A percentile compares a stretch with the other conserved stretches of the same genome.
Conservation (phyloP, 805 yeast species). For the Kodamaea jinghongensis region DNA sequence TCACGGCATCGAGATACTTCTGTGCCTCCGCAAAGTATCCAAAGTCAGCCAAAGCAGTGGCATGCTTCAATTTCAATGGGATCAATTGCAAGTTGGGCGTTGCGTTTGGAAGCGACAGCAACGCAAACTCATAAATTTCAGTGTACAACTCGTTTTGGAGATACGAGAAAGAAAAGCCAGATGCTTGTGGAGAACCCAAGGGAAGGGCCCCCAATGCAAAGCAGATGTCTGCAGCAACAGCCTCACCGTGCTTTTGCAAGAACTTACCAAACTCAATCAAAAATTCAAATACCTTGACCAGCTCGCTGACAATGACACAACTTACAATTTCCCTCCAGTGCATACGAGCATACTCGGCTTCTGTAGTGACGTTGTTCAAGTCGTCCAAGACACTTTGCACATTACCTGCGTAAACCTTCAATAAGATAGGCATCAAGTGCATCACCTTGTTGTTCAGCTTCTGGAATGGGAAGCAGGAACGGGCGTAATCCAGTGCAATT, state of each 20-base stretch:
- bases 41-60: conserved; percentile 64
- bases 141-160: conserved; percentile 51
- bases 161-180: conserved; percentile 35
- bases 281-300: conserved; percentile 34
- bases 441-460: conserved; percentile 37
- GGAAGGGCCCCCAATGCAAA: conserved; percentile 48
- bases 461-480: conserved; percentile 44
- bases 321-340: conserved; percentile 52
- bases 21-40: conserved; percentile 60
- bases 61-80: conserved; percentile 63
- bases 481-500: conserved; percentile 56
- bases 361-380: conserved; percentile 39
- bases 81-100: conserved; percentile 46
- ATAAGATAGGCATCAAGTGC: conserved; percentile 51
- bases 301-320: conserved; percentile 36
- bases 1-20: conserved; percentile 56
- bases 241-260: conserved; percentile 28
- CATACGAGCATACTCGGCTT: conserved; percentile 46
- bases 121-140: conserved; percentile 65
- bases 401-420: conserved; percentile 65
- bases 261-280: conserved; percentile 52
- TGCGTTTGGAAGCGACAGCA: conserved; percentile 19
- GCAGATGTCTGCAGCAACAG: conserved; percentile 43
- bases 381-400: conserved; percentile 51
- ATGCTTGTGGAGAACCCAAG: conserved; percentile 17